Evolutionary conservation across 1,284 basidiomycete genomes (phyloP), one percentile per base, ranked within the genome.

Genomic region (Moesziomyces globuligerus): DNA sequence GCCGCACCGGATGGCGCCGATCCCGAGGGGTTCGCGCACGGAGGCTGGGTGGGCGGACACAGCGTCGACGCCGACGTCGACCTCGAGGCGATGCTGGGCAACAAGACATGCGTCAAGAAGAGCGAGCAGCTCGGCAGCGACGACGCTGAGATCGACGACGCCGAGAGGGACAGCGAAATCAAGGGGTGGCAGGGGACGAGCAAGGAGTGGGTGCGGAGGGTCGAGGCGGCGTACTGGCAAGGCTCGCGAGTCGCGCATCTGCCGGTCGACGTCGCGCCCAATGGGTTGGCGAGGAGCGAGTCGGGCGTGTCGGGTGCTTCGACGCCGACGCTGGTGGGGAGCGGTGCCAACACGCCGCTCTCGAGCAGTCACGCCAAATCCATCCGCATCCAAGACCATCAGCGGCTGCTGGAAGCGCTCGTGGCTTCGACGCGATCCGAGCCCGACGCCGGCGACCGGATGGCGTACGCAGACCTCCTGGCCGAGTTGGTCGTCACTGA

Each of bases 51-150:
- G 9, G 52, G 38, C 0, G 52, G 54, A 5, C 67, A 70, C 15
- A 53, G 28, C 43, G 20, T 8, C n/a, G 46, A 29, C 15, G 1
- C 2, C 3, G 53, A 56, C 20, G n/a, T n/a, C n/a, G 85, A 54
- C 89, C 91, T 80, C 88, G 89, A 11, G 87, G 87, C 69, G 82
- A 87, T 65, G 40, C 55, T 74, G 32, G 65, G 57, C 48, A 53
- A 62, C 54, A 57, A 58, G 47, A 37, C 42, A 0, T 65, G 61
- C 28, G 59, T 48, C 47, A 56, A 57, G 32, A 56, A 85, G 88
- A 59, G 79, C 76, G 9, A 76, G 88, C 87, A 88, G 85, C 83
- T 72, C 86, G 69, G 83, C 80, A 51, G 72, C 37, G 29, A 69
- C 51, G 18, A 59, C 50, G 21, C 57, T 48, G 51, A 67, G 42